Base-by-base conservation (phyloP, 1,284 basidiomycete genomes). In the Marasmius sp. region DNA sequence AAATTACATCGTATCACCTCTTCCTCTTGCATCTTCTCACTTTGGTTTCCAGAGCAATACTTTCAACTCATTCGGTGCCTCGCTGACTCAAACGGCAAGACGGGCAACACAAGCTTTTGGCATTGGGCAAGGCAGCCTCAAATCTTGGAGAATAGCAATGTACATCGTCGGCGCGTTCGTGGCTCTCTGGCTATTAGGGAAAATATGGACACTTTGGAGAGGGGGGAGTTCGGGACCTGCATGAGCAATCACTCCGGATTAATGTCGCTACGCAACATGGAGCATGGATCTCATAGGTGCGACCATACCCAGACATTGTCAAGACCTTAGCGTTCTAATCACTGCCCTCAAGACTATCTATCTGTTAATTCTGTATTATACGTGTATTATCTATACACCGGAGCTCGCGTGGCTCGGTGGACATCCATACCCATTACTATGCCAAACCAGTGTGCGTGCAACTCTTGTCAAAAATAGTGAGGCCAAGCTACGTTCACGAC, bases 71-170 rank as follows among this genome's bases (percentile, higher is more conserved):
- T 88, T 93, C 65, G 84, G 84, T 18, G 74, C 77, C 18, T 81
- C 85, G 0, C 76, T 93, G 33, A 76, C 83, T 1, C 83, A 88
- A 65, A 86, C 88, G 1, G 86, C 87, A 16, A 82, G 83, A 64
- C 83, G 86, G 50, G 87, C 87, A 14, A 83, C 82, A 33, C 84
- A 89, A 63, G 88, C 88, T 0, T 92, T 92, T 67, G 91, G 90
- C 11, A 75, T 86, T 39, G 83, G 83, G 2, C 75, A 81, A 39
- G 87, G 88, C 2, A 82, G 86, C 11, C 77, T 90, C 41, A 87
- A 86, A 72, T 85, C 86, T 56, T 88, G 83, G 76, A 80, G 88
- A 48, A 83, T 89, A 50, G 89, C 87, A 8, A 72, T 85, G 60
- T 82, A 85, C 51, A 77, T 88, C 36, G 82, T 87, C 11, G 79